Conservation (phyloP, 345 rosid genomes). For the Dimocarpus longan region DNA sequence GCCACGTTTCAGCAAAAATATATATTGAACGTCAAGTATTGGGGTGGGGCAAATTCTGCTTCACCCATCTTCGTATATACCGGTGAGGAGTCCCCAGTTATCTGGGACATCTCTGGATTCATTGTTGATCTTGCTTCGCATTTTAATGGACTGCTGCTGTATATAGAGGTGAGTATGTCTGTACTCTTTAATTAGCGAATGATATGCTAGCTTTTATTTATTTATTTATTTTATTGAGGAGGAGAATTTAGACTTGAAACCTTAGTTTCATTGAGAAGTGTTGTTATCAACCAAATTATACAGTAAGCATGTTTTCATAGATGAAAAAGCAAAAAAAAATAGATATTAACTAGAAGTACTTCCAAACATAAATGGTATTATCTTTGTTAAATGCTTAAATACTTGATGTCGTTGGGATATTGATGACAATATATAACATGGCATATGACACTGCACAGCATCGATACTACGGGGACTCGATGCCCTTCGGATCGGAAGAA, state of each 20-base stretch:
- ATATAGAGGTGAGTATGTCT: conserved; percentile 29
- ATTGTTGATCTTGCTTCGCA: conserved; percentile 25
- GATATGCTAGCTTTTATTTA: no score
- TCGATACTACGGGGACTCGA: conserved; percentile 34
- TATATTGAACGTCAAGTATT: conserved; percentile 26
- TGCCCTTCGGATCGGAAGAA: conserved; percentile 34
- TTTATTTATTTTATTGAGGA: no score
- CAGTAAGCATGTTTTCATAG: no score
- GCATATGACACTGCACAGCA: conserved; percentile 15
- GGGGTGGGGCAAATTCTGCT: conserved; percentile 28
- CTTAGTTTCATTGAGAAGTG: background rate
- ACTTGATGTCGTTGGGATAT: no score
- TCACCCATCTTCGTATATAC: conserved; percentile 21
- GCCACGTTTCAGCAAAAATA: conserved; percentile 33
- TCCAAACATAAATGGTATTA: background rate
- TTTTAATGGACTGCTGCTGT: conserved; percentile 28
- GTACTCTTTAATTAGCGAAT: no score
- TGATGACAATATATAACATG: background rate
- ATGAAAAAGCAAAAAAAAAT: no score
- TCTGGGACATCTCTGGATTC: background rate
- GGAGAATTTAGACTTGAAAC: no score
- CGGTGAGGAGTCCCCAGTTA: conserved; percentile 19
- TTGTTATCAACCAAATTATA: no score
- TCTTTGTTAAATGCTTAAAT: no score
- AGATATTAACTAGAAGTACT: no score